These are phyloP conservation scores for Saposhnikovia divaricata DNA, from an alignment of 129 eudicot species.

Conservation along the genomic window DNA sequence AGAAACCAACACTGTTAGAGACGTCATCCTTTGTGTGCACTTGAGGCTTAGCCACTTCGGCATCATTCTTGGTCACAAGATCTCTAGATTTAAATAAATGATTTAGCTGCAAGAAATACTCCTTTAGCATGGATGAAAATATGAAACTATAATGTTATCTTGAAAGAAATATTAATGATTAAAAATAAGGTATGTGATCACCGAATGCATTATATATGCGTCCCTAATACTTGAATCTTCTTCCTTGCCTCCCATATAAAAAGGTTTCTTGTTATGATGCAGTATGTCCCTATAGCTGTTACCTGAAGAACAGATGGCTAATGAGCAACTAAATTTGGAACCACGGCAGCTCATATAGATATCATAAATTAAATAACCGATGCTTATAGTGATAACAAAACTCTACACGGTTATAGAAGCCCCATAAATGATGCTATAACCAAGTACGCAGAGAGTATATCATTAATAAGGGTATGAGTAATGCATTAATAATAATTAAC, in stretches of 20 bases:
- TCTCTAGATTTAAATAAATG: slow-evolving; percentile 67
- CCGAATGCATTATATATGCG: slow-evolving; percentile 80
- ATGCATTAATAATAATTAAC: not conserved
- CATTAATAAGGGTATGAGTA: not conserved
- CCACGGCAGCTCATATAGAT: not conserved
- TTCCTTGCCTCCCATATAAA: slow-evolving; percentile 69
- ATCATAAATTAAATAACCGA: not conserved
- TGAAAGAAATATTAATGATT: not conserved
- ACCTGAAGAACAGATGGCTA: slow-evolving; percentile 29
- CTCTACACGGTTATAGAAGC: not conserved
- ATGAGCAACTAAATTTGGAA: not conserved
- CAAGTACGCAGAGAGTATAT: not conserved
- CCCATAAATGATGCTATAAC: not conserved
- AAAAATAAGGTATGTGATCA: slow-evolving; percentile 24
- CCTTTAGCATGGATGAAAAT: not conserved
- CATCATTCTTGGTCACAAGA: slow-evolving; percentile 59
- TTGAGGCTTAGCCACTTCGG: slow-evolving; percentile 48
- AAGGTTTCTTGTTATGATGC: slow-evolving; percentile 89
- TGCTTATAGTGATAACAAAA: not conserved
- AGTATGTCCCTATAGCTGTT: slow-evolving; percentile 83
- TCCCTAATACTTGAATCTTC: slow-evolving; percentile 86
- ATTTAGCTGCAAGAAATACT: slow-evolving; percentile 59
- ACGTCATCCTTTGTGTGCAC: slow-evolving; percentile 33
- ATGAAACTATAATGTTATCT: not conserved
- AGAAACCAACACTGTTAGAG: slow-evolving; percentile 29